Percentiles rank a stretch among this genome's conserved stretches.
These are phyloP conservation scores for Viola odorata DNA, from an alignment of 345 rosid genomes.

Conservation along the genomic window DNA sequence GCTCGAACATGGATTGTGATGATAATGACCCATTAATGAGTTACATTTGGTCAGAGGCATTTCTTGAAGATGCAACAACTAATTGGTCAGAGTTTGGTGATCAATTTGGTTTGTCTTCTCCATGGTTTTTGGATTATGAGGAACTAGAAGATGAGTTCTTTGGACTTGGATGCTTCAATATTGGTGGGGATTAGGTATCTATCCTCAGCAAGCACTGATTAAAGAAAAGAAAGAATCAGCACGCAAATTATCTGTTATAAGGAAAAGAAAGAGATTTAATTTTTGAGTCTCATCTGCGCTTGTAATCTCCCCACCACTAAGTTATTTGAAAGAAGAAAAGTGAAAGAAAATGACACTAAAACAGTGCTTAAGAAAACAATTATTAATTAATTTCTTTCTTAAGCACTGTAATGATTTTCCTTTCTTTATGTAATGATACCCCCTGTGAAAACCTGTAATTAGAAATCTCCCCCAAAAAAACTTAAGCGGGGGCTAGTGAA, in stretches of 20 bases:
- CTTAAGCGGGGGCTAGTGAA: too few relatives aligned
- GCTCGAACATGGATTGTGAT: background rate
- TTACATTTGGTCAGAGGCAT: slow-evolving; percentile 28
- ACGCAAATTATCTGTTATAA: too few relatives aligned
- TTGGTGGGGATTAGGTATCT: slow-evolving; percentile 24
- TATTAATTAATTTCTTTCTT: too few relatives aligned
- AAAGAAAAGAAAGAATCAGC: too few relatives aligned
- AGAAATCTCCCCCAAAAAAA: background rate
- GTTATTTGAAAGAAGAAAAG: background rate
- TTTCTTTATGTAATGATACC: too few relatives aligned
- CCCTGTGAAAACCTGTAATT: background rate
- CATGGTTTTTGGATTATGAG: slow-evolving; percentile 44
- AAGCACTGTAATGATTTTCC: slow-evolving; percentile 4
- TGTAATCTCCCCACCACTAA: background rate
- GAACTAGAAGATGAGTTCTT: slow-evolving; percentile 35
- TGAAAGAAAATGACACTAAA: background rate
- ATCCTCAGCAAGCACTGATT: background rate
- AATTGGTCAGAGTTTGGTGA: slow-evolving; percentile 32
- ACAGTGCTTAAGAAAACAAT: background rate
- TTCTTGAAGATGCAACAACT: slow-evolving; percentile 31
- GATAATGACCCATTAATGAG: slow-evolving; percentile 20
- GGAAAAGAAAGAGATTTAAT: too few relatives aligned
- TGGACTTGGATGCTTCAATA: slow-evolving; percentile 37
- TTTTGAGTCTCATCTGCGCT: too few relatives aligned
- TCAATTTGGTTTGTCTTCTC: slow-evolving; percentile 31